Percentiles rank a stretch among this genome's conserved stretches.
Evolutionary conservation across 345 rosid species (phyloP).

Genomic region (Bruguiera gymnorhiza): DNA sequence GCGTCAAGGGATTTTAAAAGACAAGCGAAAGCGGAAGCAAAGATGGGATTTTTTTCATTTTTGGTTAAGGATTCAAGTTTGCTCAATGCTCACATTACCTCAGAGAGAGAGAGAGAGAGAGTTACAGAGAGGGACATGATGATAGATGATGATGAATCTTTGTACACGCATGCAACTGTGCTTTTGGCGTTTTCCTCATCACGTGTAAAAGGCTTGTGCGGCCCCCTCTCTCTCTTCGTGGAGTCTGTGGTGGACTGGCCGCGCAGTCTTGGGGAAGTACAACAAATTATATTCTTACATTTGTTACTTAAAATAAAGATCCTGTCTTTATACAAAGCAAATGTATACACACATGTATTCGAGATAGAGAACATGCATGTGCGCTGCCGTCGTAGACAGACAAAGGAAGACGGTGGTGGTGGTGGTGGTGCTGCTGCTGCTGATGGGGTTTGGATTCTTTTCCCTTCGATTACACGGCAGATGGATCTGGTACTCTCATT

Average conservation of each 20-base stretch:
- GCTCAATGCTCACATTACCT: not conserved
- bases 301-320: not conserved
- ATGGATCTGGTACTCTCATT: too few relatives aligned
- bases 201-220: slow-evolving; percentile 70
- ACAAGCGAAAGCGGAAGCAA: slow-evolving; percentile 12
- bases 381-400: too few relatives aligned
- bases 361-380: too few relatives aligned
- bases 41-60: slow-evolving; percentile 5
- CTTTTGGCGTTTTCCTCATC: slow-evolving; percentile 84
- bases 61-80: not conserved
- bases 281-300: not conserved
- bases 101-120: not conserved
- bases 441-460: too few relatives aligned
- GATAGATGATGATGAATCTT: slow-evolving; percentile 49
- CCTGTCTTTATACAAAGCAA: not conserved
- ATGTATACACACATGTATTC: too few relatives aligned
- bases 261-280: slow-evolving; percentile 45
- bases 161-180: slow-evolving; percentile 91
- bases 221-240: not conserved
- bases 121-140: slow-evolving; percentile 23
- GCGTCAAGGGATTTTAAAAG: slow-evolving; percentile 18
- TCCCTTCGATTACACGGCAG: too few relatives aligned
- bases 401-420: too few relatives aligned
- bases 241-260: slow-evolving; percentile 22
- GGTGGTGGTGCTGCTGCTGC: too few relatives aligned